phyloP scores from a whole-genome alignment of 345 rosid genomes.

The Cardamine chenopodiifolia region DNA sequence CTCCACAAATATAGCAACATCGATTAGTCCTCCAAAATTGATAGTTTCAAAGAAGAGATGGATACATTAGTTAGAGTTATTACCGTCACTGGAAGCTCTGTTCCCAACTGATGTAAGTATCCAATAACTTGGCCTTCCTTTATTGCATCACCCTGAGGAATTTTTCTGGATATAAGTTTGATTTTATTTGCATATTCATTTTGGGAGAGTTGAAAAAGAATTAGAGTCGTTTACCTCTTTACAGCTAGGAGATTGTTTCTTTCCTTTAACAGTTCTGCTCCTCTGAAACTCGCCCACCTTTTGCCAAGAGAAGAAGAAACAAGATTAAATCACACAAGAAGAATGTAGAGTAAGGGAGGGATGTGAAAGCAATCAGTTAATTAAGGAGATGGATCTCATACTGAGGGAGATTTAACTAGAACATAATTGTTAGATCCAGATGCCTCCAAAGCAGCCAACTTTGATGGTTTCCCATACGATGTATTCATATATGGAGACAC shows the following conservation, averaged over 20 bases:
- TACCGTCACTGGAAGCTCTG: constrained; percentile 85
- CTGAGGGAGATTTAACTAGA: constrained; percentile 73
- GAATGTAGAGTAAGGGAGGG: not conserved
- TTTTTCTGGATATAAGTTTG: not conserved
- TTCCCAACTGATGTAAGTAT: constrained; percentile 78
- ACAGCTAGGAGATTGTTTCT: constrained; percentile 66
- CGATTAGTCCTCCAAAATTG: not conserved
- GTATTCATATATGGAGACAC: constrained; percentile 60
- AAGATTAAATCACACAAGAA: constrained; percentile 6
- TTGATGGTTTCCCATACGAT: constrained; percentile 68
- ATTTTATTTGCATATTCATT: not conserved
- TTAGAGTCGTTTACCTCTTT: constrained; percentile 60
- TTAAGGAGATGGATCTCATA: constrained; percentile 43
- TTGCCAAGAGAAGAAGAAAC: constrained; percentile 28
- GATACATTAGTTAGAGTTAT: constrained; percentile 22
- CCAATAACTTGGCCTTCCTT: constrained; percentile 92
- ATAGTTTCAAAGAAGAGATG: constrained; percentile 19
- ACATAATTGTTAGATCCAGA: constrained; percentile 71
- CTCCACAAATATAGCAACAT: constrained; percentile 38
- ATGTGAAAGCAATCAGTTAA: not conserved
- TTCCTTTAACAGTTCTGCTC: constrained; percentile 76
- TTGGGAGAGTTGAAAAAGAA: not conserved
- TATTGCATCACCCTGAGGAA: constrained; percentile 70
- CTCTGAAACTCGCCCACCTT: constrained; percentile 84
- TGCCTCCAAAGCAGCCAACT: constrained; percentile 79